Base-by-base conservation (phyloP, 2,329 filamentous ascomycete species). In the Colletotrichum echinochloae region DNA sequence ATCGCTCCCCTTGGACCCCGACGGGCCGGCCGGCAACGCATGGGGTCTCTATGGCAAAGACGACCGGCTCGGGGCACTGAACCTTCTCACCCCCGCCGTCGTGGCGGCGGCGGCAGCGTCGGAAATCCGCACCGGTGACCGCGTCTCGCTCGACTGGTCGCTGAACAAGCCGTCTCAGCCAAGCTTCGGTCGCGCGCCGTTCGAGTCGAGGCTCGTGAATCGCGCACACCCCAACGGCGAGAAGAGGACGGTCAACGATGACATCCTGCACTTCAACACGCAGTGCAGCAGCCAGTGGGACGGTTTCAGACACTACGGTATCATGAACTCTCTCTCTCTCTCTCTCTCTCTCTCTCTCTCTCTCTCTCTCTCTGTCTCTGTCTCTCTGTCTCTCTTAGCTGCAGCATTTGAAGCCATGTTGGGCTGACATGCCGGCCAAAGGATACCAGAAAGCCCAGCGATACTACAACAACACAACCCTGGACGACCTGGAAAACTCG, bases 11-110 rank as follows among this genome's bases (percentile, higher is more conserved):
- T 80, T 89, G 1, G 81, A 82, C 66, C 83, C 84, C 56, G 76
- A 81, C 66, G 86, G 85, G 0, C 86, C 86, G 8, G 80, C 77
- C 3, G 84, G 85, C 9, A 89, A 89, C 66, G 85, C 87, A 7
- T 89, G 87, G 87, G 86, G 86, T 0, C 82, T 87, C 5, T 88
- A 86, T 71, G 87, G 86, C 3, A 74, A 79, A 6, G 66, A 79
- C 3, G 87, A 89, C 69, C 79, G 88, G 72, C 79, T 87, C 14
- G 87, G 87, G 30, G 87, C 84, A 74, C 79, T 89, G 1, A 89
- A 89, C 75, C 80, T 87, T 2, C 80, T 89, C 64, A 89, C 86
- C 51, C 84, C 86, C 1, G 81, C 87, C 1, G 78, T 85, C 33
- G 72, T 73, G 41, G 70, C 62, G 18, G 60, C 59, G 0, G 70